Evolutionary conservation across 495 filamentous ascomycete genomes (phyloP).

Genomic region (Penicillium steckii): DNA sequence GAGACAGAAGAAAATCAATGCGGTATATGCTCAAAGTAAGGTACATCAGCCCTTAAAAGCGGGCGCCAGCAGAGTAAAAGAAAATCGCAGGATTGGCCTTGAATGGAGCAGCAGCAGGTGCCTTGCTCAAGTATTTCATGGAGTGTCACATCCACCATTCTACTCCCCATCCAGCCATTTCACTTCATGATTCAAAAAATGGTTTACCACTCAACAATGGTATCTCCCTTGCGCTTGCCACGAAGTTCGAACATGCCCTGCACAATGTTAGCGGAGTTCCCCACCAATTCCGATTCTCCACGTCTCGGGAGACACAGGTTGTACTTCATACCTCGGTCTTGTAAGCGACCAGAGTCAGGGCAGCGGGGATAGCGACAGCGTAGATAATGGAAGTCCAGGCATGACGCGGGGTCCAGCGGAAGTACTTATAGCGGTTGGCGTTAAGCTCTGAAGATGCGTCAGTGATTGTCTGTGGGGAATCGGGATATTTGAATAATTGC

Average conservation of each 20-base stretch:
- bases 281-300: not conserved
- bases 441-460: conserved; percentile 66
- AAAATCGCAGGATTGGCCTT: conserved; percentile 8
- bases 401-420: conserved; percentile 84
- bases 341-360: conserved; percentile 69
- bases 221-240: conserved; percentile 83
- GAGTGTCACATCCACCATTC: not conserved
- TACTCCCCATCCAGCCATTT: not conserved
- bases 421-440: conserved; percentile 88
- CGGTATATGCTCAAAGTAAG: conserved; percentile 42
- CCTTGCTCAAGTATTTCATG: not conserved
- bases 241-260: conserved; percentile 86
- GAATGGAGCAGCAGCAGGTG: not conserved
- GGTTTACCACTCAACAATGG: conserved; percentile 68
- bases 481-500: too few relatives aligned
- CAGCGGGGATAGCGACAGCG: conserved; percentile 63
- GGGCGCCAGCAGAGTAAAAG: conserved; percentile 15
- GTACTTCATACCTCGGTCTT: conserved; percentile 75
- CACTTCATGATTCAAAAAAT: conserved; percentile 1
- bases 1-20: conserved; percentile 27
- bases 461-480: conserved; percentile 1
- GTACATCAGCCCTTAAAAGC: conserved; percentile 29
- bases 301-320: not conserved
- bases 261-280: conserved; percentile 14
- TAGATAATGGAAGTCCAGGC: conserved; percentile 76